Percentiles rank a stretch among this genome's conserved stretches.
Evolutionary conservation across 768 basidiomycete genomes (phyloP).

Genomic region (Boletus rubescentipes): DNA sequence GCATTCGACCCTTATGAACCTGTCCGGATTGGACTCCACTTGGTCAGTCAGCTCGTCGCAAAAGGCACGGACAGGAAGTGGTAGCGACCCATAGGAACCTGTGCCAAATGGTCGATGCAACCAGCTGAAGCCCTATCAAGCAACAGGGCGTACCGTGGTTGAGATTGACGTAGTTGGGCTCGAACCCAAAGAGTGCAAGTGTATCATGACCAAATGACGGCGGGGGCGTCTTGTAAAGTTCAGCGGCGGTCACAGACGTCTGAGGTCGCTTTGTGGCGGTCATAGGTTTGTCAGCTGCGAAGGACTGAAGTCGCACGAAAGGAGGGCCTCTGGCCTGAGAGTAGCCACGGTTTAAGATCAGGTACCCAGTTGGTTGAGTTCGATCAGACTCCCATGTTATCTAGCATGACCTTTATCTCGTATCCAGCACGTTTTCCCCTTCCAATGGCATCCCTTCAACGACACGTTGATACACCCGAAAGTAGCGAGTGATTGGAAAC

Average conservation of each 20-base stretch:
- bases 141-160: slow-evolving; percentile 52
- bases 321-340: no score
- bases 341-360: no score
- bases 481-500: slow-evolving; percentile 74
- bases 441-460: slow-evolving; percentile 66
- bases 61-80: slow-evolving; percentile 49
- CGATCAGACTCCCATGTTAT: no score
- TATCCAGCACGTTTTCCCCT: no score
- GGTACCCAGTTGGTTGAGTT: no score
- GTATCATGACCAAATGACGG: slow-evolving; percentile 57
- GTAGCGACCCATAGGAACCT: slow-evolving; percentile 63
- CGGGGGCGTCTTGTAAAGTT: slow-evolving; percentile 27
- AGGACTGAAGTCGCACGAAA: no score
- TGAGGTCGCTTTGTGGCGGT: background rate
- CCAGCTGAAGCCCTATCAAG: background rate
- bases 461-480: slow-evolving; percentile 89
- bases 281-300: no score
- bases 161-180: slow-evolving; percentile 59
- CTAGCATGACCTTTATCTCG: no score
- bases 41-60: slow-evolving; percentile 40
- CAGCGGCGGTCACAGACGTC: background rate
- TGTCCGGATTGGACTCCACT: slow-evolving; percentile 57
- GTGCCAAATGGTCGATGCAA: background rate
- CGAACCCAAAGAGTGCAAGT: slow-evolving; percentile 54
- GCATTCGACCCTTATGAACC: slow-evolving; percentile 45